Conservation (phyloP, 2,329 filamentous ascomycete genomes). For the Sclerotinia sclerotiorum region DNA sequence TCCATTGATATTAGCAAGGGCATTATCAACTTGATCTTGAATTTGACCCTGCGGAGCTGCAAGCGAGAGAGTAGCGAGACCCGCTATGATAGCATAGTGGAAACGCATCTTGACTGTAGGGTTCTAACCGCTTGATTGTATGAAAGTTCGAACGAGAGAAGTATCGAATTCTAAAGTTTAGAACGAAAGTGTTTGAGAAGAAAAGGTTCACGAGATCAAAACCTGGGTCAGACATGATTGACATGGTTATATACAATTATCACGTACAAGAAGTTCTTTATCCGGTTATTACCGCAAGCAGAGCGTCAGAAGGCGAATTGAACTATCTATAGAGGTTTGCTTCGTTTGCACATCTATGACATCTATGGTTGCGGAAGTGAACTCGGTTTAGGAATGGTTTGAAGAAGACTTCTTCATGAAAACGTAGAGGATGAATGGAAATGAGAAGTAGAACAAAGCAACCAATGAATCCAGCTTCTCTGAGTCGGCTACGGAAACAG, state of each 20-base stretch:
- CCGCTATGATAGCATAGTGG: slow-evolving; percentile 11
- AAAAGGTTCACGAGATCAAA: slow-evolving; percentile 17
- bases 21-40: slow-evolving; percentile 3
- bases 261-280: neutral
- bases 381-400: neutral
- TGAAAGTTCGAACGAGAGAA: slow-evolving; percentile 9
- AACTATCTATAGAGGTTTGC: neutral
- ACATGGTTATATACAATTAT: slow-evolving; percentile 21
- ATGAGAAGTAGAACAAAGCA: slow-evolving; percentile 1
- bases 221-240: neutral
- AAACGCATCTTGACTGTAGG: slow-evolving; percentile 13
- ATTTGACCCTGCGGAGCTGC: slow-evolving; percentile 3
- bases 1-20: neutral
- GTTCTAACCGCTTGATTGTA: neutral
- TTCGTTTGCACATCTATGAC: neutral
- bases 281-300: slow-evolving; percentile 12
- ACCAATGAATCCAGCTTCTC: neutral
- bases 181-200: slow-evolving; percentile 9
- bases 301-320: neutral
- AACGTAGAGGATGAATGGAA: neutral
- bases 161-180: neutral
- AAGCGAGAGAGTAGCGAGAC: slow-evolving; percentile 14
- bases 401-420: neutral
- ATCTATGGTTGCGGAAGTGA: slow-evolving; percentile 2
- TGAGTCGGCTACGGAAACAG: neutral